These are phyloP conservation scores for Pichia sp. DNA, from an alignment of 1,139 yeast genomes.

Conservation along the genomic window DNA sequence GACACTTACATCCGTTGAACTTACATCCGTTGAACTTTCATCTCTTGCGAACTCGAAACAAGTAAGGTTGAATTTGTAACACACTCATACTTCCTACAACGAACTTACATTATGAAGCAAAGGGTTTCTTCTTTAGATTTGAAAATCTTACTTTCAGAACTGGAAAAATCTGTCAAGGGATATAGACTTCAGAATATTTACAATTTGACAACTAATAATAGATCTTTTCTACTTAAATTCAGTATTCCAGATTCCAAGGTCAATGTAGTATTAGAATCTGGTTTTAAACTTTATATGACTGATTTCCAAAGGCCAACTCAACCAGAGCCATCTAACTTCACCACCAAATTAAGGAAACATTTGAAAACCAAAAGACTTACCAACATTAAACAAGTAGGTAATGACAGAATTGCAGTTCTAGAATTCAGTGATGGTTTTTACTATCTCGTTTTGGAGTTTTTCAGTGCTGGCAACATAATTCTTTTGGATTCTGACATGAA, in stretches of 20 bases:
- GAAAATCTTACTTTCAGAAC: constrained; percentile 65
- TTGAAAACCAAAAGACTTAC: constrained; percentile 76
- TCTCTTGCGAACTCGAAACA: no score
- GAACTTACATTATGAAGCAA: no score
- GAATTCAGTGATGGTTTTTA: constrained; percentile 78
- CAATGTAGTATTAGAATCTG: constrained; percentile 76
- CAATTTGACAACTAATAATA: constrained; percentile 66
- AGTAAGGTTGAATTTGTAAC: no score
- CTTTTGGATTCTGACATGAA: constrained; percentile 65
- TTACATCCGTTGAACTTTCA: no score
- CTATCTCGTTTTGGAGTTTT: constrained; percentile 82
- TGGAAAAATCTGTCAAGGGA: constrained; percentile 51
- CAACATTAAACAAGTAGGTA: constrained; percentile 65
- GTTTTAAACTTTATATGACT: constrained; percentile 75
- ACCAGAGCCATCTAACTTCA: constrained; percentile 80
- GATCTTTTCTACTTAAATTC: constrained; percentile 78
- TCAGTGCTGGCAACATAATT: constrained; percentile 89
- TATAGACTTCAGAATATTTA: constrained; percentile 82
- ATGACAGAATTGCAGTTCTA: constrained; percentile 75
- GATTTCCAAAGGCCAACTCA: constrained; percentile 78
- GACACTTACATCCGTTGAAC: no score
- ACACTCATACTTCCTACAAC: no score
- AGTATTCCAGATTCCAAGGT: constrained; percentile 79
- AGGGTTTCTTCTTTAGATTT: constrained; percentile 82
- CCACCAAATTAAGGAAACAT: constrained; percentile 80